Conservation (phyloP, 1,139 yeast genomes). For the Saccharomyces hybrid region DNA sequence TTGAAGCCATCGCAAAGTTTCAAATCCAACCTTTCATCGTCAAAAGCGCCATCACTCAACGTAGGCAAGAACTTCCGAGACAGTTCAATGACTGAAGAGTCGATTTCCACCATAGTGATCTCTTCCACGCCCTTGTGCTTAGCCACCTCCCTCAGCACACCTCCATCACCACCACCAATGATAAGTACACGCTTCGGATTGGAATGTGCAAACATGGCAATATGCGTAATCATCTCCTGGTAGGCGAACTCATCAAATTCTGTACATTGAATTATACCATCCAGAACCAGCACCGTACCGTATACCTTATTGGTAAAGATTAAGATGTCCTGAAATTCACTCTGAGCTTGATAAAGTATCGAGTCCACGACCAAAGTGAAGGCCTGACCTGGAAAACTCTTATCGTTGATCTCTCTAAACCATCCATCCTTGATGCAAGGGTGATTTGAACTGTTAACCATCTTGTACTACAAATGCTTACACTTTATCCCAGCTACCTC, state of each 20-base stretch:
- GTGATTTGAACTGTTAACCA: slow-evolving; percentile 5
- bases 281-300: slow-evolving; percentile 86
- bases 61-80: slow-evolving; percentile 69
- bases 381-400: slow-evolving; percentile 96
- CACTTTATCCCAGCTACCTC: background rate
- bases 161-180: slow-evolving; percentile 96
- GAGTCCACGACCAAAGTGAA: slow-evolving; percentile 75
- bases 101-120: slow-evolving; percentile 84
- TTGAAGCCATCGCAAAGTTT: slow-evolving; percentile 86
- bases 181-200: slow-evolving; percentile 81
- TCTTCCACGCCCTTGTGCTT: slow-evolving; percentile 66
- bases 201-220: slow-evolving; percentile 80
- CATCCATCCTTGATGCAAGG: slow-evolving; percentile 56
- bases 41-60: slow-evolving; percentile 60
- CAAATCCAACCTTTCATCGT: slow-evolving; percentile 65
- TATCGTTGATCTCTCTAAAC: slow-evolving; percentile 83
- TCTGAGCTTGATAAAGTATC: slow-evolving; percentile 65
- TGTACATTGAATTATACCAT: slow-evolving; percentile 85
- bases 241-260: slow-evolving; percentile 92
- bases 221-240: slow-evolving; percentile 91
- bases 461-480: background rate
- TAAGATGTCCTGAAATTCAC: slow-evolving; percentile 80
- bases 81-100: slow-evolving; percentile 71
- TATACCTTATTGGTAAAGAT: slow-evolving; percentile 78
- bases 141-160: slow-evolving; percentile 84